Percentiles rank a stretch among this genome's conserved stretches.
Evolutionary conservation across 805 yeast genomes (phyloP).

Genomic region (Candida broadrunensis): DNA sequence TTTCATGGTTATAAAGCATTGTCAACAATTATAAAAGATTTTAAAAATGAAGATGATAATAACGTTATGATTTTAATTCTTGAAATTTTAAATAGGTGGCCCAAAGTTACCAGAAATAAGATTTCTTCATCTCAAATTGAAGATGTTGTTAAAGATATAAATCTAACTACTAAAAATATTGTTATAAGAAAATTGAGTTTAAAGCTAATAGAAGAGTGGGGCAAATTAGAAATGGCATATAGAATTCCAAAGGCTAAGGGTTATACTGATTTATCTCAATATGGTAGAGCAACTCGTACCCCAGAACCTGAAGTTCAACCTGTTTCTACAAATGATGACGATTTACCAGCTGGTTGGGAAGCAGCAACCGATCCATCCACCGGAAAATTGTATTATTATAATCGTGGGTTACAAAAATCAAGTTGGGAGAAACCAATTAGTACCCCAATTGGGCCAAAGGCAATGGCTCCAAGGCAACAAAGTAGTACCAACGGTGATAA

Average conservation of each 20-base stretch:
- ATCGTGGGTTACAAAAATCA: constrained; percentile 44
- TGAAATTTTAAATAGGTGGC: constrained; percentile 52
- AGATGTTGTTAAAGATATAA: constrained; percentile 48
- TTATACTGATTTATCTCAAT: constrained; percentile 4
- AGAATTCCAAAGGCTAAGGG: constrained; percentile 66
- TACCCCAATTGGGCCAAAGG: constrained; percentile 31
- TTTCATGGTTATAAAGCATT: constrained; percentile 87
- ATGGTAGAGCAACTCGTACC: constrained; percentile 20
- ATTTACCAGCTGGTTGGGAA: constrained; percentile 67
- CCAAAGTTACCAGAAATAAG: constrained; percentile 68
- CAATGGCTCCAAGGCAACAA: constrained; percentile 5
- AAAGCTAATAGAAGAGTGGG: constrained; percentile 64
- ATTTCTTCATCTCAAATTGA: constrained; percentile 75
- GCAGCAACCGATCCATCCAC: constrained; percentile 47
- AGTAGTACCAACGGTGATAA: constrained; percentile 2
- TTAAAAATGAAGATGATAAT: constrained; percentile 7
- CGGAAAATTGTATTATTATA: constrained; percentile 52
- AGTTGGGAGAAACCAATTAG: constrained; percentile 60
- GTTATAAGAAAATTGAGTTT: constrained; percentile 35
- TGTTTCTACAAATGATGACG: constrained; percentile 16
- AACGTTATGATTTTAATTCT: constrained; percentile 50
- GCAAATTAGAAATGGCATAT: constrained; percentile 72
- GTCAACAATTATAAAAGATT: constrained; percentile 50
- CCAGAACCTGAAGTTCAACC: constrained; percentile 7
- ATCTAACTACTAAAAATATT: constrained; percentile 15